A percentile compares a stretch with the other conserved stretches of the same genome.
Evolutionary conservation across 2,329 filamentous ascomycete genomes (phyloP).

Genomic region (Teratosphaeria gauchensis): DNA sequence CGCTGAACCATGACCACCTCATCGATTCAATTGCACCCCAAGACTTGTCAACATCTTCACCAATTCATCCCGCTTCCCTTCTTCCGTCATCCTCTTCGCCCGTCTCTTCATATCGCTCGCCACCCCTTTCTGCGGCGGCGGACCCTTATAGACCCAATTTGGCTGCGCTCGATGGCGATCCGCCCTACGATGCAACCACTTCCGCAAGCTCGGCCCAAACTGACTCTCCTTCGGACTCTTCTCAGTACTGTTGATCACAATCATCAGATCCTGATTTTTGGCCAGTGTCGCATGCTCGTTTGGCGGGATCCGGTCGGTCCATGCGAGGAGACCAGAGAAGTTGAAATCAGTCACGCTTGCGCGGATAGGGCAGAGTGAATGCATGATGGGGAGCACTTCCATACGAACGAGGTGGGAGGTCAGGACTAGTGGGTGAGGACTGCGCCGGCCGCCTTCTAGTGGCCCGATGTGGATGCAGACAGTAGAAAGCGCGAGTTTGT

Average conservation of each 20-base stretch:
- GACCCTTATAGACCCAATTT: constrained; percentile 16
- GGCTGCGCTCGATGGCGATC: constrained; percentile 19
- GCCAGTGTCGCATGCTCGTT: constrained; percentile 16
- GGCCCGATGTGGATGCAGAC: constrained; percentile 23
- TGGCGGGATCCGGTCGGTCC: constrained; percentile 19
- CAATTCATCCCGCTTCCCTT: constrained; percentile 19
- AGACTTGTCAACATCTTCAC: constrained; percentile 13
- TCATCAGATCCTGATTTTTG: constrained; percentile 17
- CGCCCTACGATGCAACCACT: constrained; percentile 18
- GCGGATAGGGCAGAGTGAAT: constrained; percentile 19
- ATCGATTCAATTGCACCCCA: neutral
- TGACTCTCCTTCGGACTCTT: constrained; percentile 8
- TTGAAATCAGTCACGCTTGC: constrained; percentile 22
- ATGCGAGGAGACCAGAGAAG: constrained; percentile 20
- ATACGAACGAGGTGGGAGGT: constrained; percentile 19
- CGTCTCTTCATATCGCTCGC: constrained; percentile 17
- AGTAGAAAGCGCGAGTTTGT: constrained; percentile 20
- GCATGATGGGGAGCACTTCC: constrained; percentile 23
- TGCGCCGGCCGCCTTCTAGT: constrained; percentile 6
- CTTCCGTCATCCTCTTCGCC: constrained; percentile 15
- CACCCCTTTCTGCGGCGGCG: constrained; percentile 15
- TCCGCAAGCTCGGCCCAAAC: constrained; percentile 8
- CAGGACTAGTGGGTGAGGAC: constrained; percentile 18
- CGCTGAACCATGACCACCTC: neutral
- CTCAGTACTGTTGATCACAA: constrained; percentile 14